A percentile compares a stretch with the other conserved stretches of the same genome.
These are phyloP conservation scores for Blastobotrys malaysiensis DNA, from an alignment of 1,139 yeast species.

Conservation along the genomic window DNA sequence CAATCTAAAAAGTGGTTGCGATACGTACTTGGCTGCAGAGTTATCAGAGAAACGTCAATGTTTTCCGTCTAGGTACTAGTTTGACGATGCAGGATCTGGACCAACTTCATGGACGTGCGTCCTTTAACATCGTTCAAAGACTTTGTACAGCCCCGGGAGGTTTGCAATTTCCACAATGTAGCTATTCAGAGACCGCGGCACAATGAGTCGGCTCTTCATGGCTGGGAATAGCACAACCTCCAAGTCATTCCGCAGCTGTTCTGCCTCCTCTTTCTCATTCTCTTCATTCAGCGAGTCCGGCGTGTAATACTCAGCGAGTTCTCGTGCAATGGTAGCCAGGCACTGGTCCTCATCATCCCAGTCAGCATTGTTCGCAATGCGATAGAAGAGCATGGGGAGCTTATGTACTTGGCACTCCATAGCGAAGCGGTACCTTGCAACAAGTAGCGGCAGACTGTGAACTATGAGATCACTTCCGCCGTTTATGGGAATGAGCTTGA, in stretches of 20 bases:
- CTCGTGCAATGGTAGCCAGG: slow-evolving; percentile 55
- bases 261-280: slow-evolving; percentile 22
- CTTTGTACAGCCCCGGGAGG: slow-evolving; percentile 82
- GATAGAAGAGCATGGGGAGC: slow-evolving; percentile 60
- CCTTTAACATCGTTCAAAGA: slow-evolving; percentile 79
- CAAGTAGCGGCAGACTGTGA: slow-evolving; percentile 58
- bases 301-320: slow-evolving; percentile 66
- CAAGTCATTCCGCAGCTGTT: slow-evolving; percentile 29
- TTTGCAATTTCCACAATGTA: slow-evolving; percentile 83
- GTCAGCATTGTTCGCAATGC: slow-evolving; percentile 52
- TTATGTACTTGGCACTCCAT: slow-evolving; percentile 40
- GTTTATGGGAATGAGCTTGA: slow-evolving; percentile 33
- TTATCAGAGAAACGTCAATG: no score
- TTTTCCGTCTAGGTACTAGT: no score
- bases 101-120: neutral
- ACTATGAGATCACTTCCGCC: slow-evolving; percentile 12
- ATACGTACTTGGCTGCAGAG: no score
- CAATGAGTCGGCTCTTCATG: slow-evolving; percentile 58
- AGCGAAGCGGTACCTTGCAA: slow-evolving; percentile 59
- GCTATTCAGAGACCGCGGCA: slow-evolving; percentile 47
- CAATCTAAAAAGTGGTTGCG: no score
- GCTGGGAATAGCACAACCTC: slow-evolving; percentile 65
- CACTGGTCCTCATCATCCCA: slow-evolving; percentile 68
- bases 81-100: no score
- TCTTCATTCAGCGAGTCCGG: slow-evolving; percentile 48